Conservation (phyloP, 495 filamentous ascomycete genomes). For the Tetracladium setigerum region DNA sequence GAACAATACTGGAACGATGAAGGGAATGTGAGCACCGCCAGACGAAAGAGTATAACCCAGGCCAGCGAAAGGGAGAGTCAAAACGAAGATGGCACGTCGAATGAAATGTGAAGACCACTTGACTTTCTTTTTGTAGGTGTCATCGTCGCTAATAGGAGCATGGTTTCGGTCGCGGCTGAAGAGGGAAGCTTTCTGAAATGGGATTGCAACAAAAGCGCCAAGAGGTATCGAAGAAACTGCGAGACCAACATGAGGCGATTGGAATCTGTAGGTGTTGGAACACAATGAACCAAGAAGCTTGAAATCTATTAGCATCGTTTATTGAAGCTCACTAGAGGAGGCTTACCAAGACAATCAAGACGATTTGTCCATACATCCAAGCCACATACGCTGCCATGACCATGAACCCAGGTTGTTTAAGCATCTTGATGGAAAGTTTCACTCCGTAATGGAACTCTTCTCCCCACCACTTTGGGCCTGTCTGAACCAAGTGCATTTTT, state of each 20-base stretch:
- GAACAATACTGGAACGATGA: conserved; percentile 56
- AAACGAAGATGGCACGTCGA: conserved; percentile 56
- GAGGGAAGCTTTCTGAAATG: conserved; percentile 61
- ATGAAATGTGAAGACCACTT: conserved; percentile 62
- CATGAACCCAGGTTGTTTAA: conserved; percentile 60
- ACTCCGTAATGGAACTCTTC: conserved; percentile 67
- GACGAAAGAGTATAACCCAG: conserved; percentile 58
- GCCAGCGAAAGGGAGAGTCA: conserved; percentile 55
- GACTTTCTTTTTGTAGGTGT: conserved; percentile 48
- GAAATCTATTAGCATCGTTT: neutral
- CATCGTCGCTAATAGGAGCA: conserved; percentile 47
- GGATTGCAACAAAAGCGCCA: conserved; percentile 59
- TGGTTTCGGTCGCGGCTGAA: conserved; percentile 53
- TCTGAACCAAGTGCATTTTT: conserved; percentile 62
- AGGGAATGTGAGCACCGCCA: conserved; percentile 46
- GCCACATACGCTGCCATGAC: conserved; percentile 62
- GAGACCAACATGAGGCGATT: conserved; percentile 53
- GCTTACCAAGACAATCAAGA: conserved; percentile 55
- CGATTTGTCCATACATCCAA: conserved; percentile 72
- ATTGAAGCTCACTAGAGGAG: neutral
- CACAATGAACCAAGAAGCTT: conserved; percentile 60
- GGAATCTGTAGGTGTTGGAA: conserved; percentile 54
- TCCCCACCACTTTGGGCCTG: conserved; percentile 64
- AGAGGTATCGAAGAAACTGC: conserved; percentile 54
- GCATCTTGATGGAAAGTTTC: conserved; percentile 57